These are phyloP conservation scores for Marchantia polymorpha DNA, from an alignment of 225 moss, liverwort and hornwort genomes.

Conservation along the genomic window DNA sequence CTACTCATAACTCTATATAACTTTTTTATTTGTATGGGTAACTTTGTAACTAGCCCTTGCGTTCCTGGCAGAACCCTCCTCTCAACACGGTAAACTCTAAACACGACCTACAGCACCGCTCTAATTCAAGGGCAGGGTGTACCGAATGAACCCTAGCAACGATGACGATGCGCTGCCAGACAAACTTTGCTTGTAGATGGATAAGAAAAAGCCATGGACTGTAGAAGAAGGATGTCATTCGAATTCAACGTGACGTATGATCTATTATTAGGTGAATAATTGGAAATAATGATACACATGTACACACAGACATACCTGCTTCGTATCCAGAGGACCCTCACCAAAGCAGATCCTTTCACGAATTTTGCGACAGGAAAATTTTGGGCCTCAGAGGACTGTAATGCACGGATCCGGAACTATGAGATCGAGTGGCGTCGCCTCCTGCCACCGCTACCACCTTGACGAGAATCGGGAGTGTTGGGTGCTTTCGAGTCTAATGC, in stretches of 20 bases:
- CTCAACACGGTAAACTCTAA: conserved; percentile 14
- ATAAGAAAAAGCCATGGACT: conserved; percentile 26
- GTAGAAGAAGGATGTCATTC: conserved; percentile 14
- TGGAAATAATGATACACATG: conserved; percentile 45
- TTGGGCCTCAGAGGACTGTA: background rate
- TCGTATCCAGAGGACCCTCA: conserved; percentile 9
- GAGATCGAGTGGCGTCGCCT: conserved; percentile 94
- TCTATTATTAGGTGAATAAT: conserved; percentile 31
- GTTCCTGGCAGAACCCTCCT: conserved; percentile 9
- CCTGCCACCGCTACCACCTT: conserved; percentile 42
- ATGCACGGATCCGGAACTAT: conserved; percentile 31
- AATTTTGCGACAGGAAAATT: conserved; percentile 10
- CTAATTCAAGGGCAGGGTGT: conserved; percentile 6
- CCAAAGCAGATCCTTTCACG: conserved; percentile 6
- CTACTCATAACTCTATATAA: conserved; percentile 24
- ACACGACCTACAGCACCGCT: conserved; percentile 6
- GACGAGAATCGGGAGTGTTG: conserved; percentile 65
- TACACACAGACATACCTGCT: conserved; percentile 44
- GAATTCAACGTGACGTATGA: conserved; percentile 18
- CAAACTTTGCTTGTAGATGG: conserved; percentile 17
- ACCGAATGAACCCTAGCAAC: background rate
- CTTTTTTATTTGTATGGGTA: conserved; percentile 20
- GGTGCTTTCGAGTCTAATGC: conserved; percentile 53
- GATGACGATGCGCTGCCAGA: background rate
- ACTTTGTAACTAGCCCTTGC: conserved; percentile 13